Conservation (phyloP, 1,139 yeast genomes). For the Debaryomyces sp. region DNA sequence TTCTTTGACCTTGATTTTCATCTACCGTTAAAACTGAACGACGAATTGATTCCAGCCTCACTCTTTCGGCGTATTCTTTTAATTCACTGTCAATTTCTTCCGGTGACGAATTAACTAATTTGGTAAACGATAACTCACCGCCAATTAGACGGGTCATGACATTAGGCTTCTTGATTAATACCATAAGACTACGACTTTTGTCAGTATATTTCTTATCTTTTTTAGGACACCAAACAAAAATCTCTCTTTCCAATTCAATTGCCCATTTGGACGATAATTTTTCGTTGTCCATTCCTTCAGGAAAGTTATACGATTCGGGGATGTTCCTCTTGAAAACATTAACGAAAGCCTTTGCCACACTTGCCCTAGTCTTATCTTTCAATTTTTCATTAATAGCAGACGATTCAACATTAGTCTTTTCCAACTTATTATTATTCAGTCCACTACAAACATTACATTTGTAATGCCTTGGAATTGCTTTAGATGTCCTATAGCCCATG, state of each 20-base stretch:
- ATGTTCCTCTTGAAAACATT: slow-evolving; percentile 45
- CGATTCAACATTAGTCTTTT: background rate
- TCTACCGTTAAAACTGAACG: slow-evolving; percentile 64
- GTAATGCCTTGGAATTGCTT: slow-evolving; percentile 34
- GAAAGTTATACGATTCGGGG: slow-evolving; percentile 34
- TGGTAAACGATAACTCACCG: slow-evolving; percentile 28
- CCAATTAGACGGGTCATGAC: slow-evolving; percentile 32
- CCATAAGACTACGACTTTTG: slow-evolving; percentile 45
- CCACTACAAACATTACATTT: slow-evolving; percentile 33
- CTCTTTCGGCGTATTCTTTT: slow-evolving; percentile 68
- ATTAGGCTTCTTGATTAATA: slow-evolving; percentile 35
- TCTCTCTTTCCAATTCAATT: slow-evolving; percentile 42
- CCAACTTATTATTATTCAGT: background rate
- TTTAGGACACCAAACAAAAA: slow-evolving; percentile 27
- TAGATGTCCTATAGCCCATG: slow-evolving; percentile 49
- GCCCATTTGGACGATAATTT: slow-evolving; percentile 42
- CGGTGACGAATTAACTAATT: slow-evolving; percentile 34
- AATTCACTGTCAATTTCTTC: slow-evolving; percentile 65
- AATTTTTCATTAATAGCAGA: slow-evolving; percentile 18
- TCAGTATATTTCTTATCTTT: slow-evolving; percentile 38
- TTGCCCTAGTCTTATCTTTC: slow-evolving; percentile 33
- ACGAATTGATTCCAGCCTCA: slow-evolving; percentile 66
- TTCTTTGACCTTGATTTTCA: slow-evolving; percentile 52
- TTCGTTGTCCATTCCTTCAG: slow-evolving; percentile 30
- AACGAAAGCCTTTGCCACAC: slow-evolving; percentile 43